A percentile compares a stretch with the other conserved stretches of the same genome.
These are phyloP conservation scores for Pseudozyma tsukubaensis DNA, from an alignment of 1,284 basidiomycete species.

Conservation along the genomic window DNA sequence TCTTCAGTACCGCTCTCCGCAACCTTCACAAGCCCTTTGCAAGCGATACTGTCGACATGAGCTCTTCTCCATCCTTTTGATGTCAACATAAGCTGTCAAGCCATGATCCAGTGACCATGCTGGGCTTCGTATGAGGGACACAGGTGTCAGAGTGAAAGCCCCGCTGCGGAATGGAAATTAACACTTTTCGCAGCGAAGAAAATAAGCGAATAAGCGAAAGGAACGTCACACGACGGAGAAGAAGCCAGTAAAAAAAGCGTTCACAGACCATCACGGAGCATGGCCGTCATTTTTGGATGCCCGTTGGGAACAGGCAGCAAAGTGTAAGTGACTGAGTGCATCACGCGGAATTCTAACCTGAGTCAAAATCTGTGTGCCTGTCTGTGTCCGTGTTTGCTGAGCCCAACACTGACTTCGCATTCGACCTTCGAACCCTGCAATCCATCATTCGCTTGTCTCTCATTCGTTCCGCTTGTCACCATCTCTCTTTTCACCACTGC, in stretches of 20 bases:
- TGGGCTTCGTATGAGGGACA: background rate
- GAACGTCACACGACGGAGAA: constrained; percentile 20
- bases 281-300: too few species aligned
- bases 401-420: background rate
- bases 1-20: background rate
- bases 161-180: constrained; percentile 8
- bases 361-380: too few species aligned
- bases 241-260: background rate
- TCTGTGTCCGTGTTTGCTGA: background rate
- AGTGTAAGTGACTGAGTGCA: too few species aligned
- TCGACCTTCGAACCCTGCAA: background rate
- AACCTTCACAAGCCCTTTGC: background rate
- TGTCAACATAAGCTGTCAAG: too few species aligned
- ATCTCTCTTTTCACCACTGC: background rate
- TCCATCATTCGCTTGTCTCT: background rate
- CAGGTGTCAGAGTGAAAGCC: background rate
- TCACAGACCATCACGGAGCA: constrained; percentile 7
- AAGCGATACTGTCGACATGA: background rate
- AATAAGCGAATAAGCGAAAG: constrained; percentile 7
- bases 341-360: too few species aligned
- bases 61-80: too few species aligned
- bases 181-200: background rate
- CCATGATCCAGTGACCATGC: too few species aligned
- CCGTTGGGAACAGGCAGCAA: too few species aligned
- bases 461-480: background rate